phyloP scores from a whole-genome alignment of 1,284 basidiomycete genomes.

The Mycena sp. region DNA sequence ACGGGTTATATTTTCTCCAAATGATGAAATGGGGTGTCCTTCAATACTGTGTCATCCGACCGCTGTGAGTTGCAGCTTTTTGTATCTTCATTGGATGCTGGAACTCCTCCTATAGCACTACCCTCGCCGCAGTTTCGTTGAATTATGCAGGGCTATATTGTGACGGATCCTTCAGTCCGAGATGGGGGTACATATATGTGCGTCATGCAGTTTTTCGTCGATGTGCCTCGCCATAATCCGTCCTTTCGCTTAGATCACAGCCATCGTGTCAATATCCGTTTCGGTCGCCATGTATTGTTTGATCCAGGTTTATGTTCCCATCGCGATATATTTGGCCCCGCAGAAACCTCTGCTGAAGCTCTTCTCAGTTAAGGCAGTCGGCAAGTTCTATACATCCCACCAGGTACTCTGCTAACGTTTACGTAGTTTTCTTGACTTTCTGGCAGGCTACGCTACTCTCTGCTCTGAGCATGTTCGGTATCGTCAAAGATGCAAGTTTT shows the following conservation, averaged over 20 bases:
- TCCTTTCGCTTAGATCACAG: slow-evolving; percentile 57
- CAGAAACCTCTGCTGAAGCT: slow-evolving; percentile 77
- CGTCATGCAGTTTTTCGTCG: slow-evolving; percentile 30
- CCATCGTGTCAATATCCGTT: slow-evolving; percentile 78
- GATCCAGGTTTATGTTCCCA: slow-evolving; percentile 76
- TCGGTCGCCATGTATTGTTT: slow-evolving; percentile 84
- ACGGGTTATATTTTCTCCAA: slow-evolving; percentile 78
- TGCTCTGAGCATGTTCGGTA: slow-evolving; percentile 65
- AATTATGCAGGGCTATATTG: slow-evolving; percentile 78
- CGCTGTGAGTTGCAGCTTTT: slow-evolving; percentile 54
- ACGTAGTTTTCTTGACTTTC: slow-evolving; percentile 71
- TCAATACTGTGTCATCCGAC: slow-evolving; percentile 82
- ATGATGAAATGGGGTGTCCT: slow-evolving; percentile 84
- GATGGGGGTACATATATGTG: slow-evolving; percentile 78
- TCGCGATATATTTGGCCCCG: slow-evolving; percentile 64
- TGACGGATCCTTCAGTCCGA: slow-evolving; percentile 73
- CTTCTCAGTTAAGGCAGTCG: slow-evolving; percentile 79
- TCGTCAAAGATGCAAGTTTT: slow-evolving; percentile 70
- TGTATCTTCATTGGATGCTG: slow-evolving; percentile 3
- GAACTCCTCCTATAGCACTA: slow-evolving; percentile 56
- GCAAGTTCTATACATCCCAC: slow-evolving; percentile 47
- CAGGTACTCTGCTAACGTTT: not conserved
- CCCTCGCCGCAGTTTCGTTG: slow-evolving; percentile 69
- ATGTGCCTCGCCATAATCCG: not conserved
- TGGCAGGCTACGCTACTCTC: slow-evolving; percentile 79